Evolutionary conservation across 1,284 basidiomycete genomes (phyloP).

Genomic region (Malassezia caprae): DNA sequence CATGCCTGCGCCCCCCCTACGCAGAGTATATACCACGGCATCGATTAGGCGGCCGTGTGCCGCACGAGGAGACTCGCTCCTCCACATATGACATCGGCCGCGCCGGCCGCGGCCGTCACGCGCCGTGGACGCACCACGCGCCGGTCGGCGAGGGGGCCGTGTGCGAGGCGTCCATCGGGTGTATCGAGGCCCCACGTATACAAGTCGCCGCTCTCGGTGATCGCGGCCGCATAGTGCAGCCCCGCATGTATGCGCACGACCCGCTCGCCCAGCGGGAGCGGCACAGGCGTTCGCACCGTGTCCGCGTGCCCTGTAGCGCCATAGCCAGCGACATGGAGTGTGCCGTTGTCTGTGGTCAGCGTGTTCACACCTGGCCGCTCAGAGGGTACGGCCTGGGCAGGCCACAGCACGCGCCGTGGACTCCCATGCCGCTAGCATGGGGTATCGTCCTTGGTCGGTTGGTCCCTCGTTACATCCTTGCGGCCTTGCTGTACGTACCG

Average conservation of each 20-base stretch:
- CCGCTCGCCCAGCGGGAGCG: neutral
- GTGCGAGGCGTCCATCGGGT: neutral
- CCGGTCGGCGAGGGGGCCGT: neutral
- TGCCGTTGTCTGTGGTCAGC: conserved; percentile 11
- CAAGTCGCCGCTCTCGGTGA: conserved; percentile 2
- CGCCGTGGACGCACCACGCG: neutral
- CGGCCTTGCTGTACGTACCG: conserved; percentile 10
- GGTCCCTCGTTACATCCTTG: conserved; percentile 15
- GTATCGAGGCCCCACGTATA: conserved; percentile 12
- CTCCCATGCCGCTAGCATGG: neutral
- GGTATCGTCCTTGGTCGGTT: conserved; percentile 4
- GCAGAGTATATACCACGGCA: conserved; percentile 26
- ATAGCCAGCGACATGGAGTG: conserved; percentile 9
- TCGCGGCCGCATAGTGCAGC: conserved; percentile 11
- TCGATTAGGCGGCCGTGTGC: neutral
- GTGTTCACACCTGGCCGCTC: neutral
- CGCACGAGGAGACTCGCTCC: conserved; percentile 10
- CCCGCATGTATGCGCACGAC: conserved; percentile 4
- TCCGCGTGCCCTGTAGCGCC: conserved; percentile 8
- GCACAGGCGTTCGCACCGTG: neutral
- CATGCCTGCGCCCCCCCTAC: conserved; percentile 31
- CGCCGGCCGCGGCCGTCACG: neutral
- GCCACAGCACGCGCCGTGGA: neutral
- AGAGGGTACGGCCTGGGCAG: neutral
- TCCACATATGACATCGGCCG: neutral